Conservation (phyloP, 352 stramenopile genomes). For the Saprolegnia diclina region DNA sequence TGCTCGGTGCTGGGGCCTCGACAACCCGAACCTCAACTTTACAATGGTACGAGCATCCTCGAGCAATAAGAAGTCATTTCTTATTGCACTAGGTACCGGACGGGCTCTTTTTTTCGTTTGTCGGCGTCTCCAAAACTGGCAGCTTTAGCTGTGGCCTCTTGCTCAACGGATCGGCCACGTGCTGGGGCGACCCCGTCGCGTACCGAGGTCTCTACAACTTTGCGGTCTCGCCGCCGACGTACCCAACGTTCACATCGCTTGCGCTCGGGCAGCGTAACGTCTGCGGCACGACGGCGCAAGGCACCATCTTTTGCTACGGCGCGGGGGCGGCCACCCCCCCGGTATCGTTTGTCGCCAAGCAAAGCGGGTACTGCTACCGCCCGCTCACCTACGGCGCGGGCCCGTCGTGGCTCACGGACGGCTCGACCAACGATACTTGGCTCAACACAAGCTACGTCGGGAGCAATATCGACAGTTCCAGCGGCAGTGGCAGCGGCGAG, state of each 20-base stretch:
- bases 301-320: not conserved
- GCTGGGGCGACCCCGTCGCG: constrained; percentile 1
- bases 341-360: not conserved
- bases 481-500: not conserved
- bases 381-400: not conserved
- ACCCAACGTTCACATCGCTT: not conserved
- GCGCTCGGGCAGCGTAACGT: not conserved
- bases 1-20: constrained; percentile 14
- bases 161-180: constrained; percentile 1
- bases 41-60: too few species aligned
- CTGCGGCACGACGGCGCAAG: not conserved
- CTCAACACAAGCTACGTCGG: not conserved
- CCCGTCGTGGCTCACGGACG: not conserved
- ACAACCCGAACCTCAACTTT: constrained; percentile 1
- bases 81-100: not conserved
- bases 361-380: not conserved
- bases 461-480: not conserved
- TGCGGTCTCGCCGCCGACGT: too few species aligned
- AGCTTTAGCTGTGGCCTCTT: constrained; percentile 1
- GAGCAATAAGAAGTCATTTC: too few species aligned
- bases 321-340: not conserved
- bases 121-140: not conserved
- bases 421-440: not conserved
- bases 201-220: not conserved
- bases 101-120: not conserved